Conservation (phyloP, 352 stramenopile species). For the Vaucheria bursata region DNA sequence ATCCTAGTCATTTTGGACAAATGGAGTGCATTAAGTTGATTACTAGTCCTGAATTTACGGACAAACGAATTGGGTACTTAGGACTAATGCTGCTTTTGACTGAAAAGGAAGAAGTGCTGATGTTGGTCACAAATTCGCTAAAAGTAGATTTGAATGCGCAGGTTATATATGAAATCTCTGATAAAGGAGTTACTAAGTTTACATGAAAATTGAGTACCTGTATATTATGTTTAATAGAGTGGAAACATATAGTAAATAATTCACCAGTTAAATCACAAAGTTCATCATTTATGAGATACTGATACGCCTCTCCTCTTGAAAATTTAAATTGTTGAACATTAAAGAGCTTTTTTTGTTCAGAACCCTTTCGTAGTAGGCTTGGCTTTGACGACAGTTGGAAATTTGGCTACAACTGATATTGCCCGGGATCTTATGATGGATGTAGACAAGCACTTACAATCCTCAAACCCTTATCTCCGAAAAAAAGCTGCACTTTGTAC, state of each 20-base stretch:
- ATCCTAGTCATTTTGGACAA: slow-evolving; percentile 98
- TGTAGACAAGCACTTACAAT: slow-evolving; percentile 84
- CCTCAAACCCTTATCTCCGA: slow-evolving; percentile 84
- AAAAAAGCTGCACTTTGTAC: slow-evolving; percentile 61
- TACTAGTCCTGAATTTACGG: slow-evolving; percentile 92
- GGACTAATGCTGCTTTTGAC: slow-evolving; percentile 92
- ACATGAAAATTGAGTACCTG: too few species aligned
- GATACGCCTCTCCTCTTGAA: too few species aligned
- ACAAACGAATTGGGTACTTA: slow-evolving; percentile 98
- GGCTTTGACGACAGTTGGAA: slow-evolving; percentile 91
- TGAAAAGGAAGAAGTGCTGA: slow-evolving; percentile 97
- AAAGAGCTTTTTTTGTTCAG: too few species aligned
- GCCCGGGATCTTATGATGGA: slow-evolving; percentile 93
- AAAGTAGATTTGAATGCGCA: slow-evolving; percentile 12
- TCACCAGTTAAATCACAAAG: too few species aligned
- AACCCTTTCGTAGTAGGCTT: slow-evolving; percentile 91
- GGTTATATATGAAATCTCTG: too few species aligned
- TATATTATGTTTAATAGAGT: too few species aligned
- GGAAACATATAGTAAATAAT: too few species aligned
- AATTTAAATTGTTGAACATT: slow-evolving; percentile 38
- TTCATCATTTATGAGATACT: too few species aligned
- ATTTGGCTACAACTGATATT: slow-evolving; percentile 96
- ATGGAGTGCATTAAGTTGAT: slow-evolving; percentile 99
- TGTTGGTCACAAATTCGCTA: slow-evolving; percentile 94
- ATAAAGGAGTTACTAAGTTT: too few species aligned